Evolutionary conservation across 768 basidiomycete genomes (phyloP), one percentile per base, ranked within the genome.

Genomic region (Cystobasidium tubakii): DNA sequence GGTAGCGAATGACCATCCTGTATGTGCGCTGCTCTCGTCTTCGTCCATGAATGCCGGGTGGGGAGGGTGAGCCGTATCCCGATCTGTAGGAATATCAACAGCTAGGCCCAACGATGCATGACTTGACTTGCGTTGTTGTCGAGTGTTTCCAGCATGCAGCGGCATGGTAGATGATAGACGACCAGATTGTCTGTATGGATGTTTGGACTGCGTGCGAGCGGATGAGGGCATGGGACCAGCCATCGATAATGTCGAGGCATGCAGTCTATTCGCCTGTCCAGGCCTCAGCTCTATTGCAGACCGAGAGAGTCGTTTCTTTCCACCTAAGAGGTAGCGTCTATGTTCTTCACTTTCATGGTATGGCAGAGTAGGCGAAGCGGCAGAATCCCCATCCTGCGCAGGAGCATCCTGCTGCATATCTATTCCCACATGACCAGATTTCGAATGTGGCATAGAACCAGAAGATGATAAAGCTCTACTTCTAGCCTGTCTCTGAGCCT

Each of bases 1-100:
- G 7, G 69, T 62, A 10, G 69, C 69, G 50, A 39, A 71, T n/a
- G 69, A 71, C 69, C 69, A 71, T 29, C 69, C 69, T 57, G 60
- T 4, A 60, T 29, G 57, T 50, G 46, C 46, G n/a, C 46, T 50
- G 21, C 15, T 50, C 21, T 50, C 46, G 21, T 50, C 46, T 50
- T 50, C 46, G 21, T 50, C 46, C 10, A 50, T 50, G 46, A 50
- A 50, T 15, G 46, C 4, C 7, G 46, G 46, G 21, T 50, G 46
- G 3, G 46, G 46, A n/a, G 46, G 15, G 12, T n/a, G 46, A 15
- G 46, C 3, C 7, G 12, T 3, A 50, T 9, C 46, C 4, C 21
- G 46, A 50, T 15, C 12, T n/a, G 21, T 4, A 6, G 57, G 57
- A 3, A 60, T 60, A 60, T 60, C 57, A 27, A 60, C 27, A 27